Base-by-base conservation (phyloP, 176 grass and related monocot genomes). In the Triticum timopheevii region DNA sequence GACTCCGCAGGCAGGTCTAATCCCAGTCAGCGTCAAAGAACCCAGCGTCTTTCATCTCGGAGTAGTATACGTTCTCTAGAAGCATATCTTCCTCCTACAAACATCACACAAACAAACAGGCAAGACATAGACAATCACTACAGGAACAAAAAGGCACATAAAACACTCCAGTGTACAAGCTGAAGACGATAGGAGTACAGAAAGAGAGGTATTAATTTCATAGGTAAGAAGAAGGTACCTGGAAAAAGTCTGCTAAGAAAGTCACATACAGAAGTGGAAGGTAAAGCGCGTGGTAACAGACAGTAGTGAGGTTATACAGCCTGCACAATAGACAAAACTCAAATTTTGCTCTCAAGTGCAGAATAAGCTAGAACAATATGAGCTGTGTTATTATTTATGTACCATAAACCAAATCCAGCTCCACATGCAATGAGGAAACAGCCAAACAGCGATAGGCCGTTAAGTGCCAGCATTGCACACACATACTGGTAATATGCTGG, bases 21-120 rank as follows among this genome's bases (percentile, higher is more conserved):
- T 99, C 94, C 97, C 92, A 97, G 83, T 99, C 97, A 76, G 90
- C 94, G 76, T 99, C 97, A 71, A 99, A 99, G 92, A 99, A 99
- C 65, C 97, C 97, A 5, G 94, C 97, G 10, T 99, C 97, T 92
- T 99, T 99, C 97, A 99, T 99, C 87, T 99, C 97, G 2, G 94
- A 99, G 84, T 99, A 99, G 88, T 99, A 97, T 19, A 99, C 94
- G 13, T 90, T 99, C 90, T 99, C 97, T 69, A 99, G 80, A 61
- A 93, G 89, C 92, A 97, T 82, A 69, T 99, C 97, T 85, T 99
- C 97, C 92, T 99, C 97, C 97, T 97, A 85, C 62, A 87, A 87
- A 36, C 5, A 30, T 63, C 79, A 86, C 31, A 86, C 31, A 65
- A 82, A 69, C 22, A 85, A 86, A 35, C 24, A 74, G 47, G 69